phyloP scores from a whole-genome alignment of 2,329 filamentous ascomycete genomes.

The Fusarium agapanthi region DNA sequence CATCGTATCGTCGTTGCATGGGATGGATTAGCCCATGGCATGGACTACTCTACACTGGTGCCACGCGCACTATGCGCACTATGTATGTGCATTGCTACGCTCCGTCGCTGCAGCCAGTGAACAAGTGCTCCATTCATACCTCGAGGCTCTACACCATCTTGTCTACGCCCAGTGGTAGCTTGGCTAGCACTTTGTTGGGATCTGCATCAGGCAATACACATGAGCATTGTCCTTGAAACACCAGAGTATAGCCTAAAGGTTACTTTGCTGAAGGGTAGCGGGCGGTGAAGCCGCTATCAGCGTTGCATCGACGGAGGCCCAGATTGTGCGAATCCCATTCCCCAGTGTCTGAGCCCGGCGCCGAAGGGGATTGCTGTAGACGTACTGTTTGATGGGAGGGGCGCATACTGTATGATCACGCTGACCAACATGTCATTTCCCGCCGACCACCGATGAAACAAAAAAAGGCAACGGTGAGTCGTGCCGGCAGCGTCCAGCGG shows the following conservation, averaged over 20 bases:
- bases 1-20: constrained; percentile 20
- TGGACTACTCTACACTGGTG: constrained; percentile 36
- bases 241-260: background rate
- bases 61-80: constrained; percentile 39
- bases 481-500: constrained; percentile 9
- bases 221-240: constrained; percentile 18
- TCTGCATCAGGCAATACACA: constrained; percentile 33
- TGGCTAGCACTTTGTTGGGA: constrained; percentile 34
- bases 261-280: constrained; percentile 34
- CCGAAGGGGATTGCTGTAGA: background rate
- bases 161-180: constrained; percentile 17
- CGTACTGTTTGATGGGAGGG: constrained; percentile 10
- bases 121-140: constrained; percentile 36
- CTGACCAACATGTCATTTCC: constrained; percentile 42
- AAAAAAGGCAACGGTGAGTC: background rate
- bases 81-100: constrained; percentile 26
- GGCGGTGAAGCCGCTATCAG: constrained; percentile 40
- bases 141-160: constrained; percentile 38
- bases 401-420: constrained; percentile 39
- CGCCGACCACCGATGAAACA: constrained; percentile 21
- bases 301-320: constrained; percentile 28
- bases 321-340: constrained; percentile 32
- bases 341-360: constrained; percentile 24
- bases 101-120: constrained; percentile 14
- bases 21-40: constrained; percentile 15